These are phyloP conservation scores for Kockovaella imperatae DNA, from an alignment of 768 basidiomycete genomes.

Conservation along the genomic window DNA sequence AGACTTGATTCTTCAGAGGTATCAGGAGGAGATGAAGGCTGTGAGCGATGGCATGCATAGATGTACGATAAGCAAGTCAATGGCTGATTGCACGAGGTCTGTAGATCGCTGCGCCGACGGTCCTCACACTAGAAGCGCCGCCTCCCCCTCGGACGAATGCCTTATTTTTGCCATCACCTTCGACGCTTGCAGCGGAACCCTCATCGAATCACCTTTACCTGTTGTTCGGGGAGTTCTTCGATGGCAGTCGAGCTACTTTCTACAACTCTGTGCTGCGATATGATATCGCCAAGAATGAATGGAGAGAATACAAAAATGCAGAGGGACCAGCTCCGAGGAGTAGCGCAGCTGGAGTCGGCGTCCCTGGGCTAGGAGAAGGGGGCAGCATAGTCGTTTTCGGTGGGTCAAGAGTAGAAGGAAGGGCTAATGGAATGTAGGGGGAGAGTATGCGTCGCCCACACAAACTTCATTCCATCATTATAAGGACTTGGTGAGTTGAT, in stretches of 20 bases:
- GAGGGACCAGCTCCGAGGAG: slow-evolving; percentile 73
- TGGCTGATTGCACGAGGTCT: slow-evolving; percentile 41
- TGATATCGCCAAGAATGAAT: slow-evolving; percentile 59
- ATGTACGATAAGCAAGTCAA: not conserved
- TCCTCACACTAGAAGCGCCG: slow-evolving; percentile 58
- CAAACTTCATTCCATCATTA: slow-evolving; percentile 84
- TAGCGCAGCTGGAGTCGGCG: slow-evolving; percentile 74
- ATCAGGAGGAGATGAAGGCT: slow-evolving; percentile 3
- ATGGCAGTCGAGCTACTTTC: slow-evolving; percentile 67
- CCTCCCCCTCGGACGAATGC: slow-evolving; percentile 77
- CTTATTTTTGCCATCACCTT: slow-evolving; percentile 59
- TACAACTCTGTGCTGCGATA: not conserved
- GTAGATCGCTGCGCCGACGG: slow-evolving; percentile 68
- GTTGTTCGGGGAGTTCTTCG: slow-evolving; percentile 77
- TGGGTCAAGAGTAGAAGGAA: slow-evolving; percentile 31
- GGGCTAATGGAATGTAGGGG: slow-evolving; percentile 49
- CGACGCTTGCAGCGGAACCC: slow-evolving; percentile 6
- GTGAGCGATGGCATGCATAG: no score
- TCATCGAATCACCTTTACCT: slow-evolving; percentile 2
- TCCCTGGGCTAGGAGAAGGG: slow-evolving; percentile 60
- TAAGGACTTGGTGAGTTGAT: slow-evolving; percentile 55
- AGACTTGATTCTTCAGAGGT: slow-evolving; percentile 70
- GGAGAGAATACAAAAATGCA: slow-evolving; percentile 74
- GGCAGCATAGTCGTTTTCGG: slow-evolving; percentile 81
- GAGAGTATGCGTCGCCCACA: slow-evolving; percentile 75